These are phyloP conservation scores for Candida parachauliodes DNA, from an alignment of 805 yeast genomes.

Conservation along the genomic window DNA sequence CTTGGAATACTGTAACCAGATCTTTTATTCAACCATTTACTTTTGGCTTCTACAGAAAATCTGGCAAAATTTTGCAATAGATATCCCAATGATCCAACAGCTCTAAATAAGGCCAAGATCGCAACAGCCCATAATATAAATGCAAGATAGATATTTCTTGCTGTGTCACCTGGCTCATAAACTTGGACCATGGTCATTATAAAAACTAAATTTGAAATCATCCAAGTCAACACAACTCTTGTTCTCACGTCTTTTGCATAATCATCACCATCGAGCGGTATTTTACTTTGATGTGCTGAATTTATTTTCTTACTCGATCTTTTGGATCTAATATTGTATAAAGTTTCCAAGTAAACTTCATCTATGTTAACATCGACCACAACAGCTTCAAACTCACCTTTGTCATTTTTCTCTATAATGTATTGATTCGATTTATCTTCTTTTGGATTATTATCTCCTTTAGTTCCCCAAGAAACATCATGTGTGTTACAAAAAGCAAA, in stretches of 20 bases:
- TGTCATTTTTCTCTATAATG: conserved; percentile 72
- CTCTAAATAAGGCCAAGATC: conserved; percentile 75
- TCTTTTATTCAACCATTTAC: conserved; percentile 40
- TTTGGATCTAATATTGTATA: conserved; percentile 68
- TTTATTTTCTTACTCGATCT: conserved; percentile 54
- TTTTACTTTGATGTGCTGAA: conserved; percentile 24
- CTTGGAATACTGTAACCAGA: conserved; percentile 35
- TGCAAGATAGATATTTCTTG: conserved; percentile 65
- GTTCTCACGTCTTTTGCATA: conserved; percentile 95
- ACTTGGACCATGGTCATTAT: conserved; percentile 87
- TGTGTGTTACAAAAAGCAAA: conserved; percentile 98
- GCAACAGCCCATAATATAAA: conserved; percentile 94
- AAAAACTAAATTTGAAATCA: conserved; percentile 73
- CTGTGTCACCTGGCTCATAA: conserved; percentile 59
- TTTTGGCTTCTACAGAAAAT: conserved; percentile 34
- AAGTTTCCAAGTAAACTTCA: conserved; percentile 72
- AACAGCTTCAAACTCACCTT: conserved; percentile 75
- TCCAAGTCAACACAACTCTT: conserved; percentile 93
- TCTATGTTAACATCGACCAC: conserved; percentile 83
- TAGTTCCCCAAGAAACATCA: conserved; percentile 99
- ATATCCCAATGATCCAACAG: conserved; percentile 74
- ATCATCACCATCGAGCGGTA: conserved; percentile 55
- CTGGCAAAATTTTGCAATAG: conserved; percentile 42
- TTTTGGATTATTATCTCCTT: conserved; percentile 76
- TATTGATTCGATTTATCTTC: conserved; percentile 74